These are phyloP conservation scores for Boletus vermiculosoides DNA, from an alignment of 768 basidiomycete genomes.

Conservation along the genomic window DNA sequence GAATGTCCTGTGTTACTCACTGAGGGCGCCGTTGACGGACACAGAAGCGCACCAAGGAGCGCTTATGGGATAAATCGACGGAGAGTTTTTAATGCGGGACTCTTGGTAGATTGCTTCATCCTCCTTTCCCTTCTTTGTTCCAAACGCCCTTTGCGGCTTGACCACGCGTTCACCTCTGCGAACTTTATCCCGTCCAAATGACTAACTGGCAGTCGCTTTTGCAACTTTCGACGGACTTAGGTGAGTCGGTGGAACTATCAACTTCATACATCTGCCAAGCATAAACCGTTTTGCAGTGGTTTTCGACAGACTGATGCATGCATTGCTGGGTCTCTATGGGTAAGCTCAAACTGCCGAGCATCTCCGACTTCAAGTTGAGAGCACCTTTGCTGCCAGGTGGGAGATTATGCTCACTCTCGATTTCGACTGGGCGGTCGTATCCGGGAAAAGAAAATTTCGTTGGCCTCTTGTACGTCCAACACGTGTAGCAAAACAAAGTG, in stretches of 20 bases:
- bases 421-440: slow-evolving; percentile 43
- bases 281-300: slow-evolving; percentile 26
- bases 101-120: not conserved
- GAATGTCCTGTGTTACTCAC: not conserved
- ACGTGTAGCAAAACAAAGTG: not conserved
- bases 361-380: not conserved
- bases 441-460: slow-evolving; percentile 41
- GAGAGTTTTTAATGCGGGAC: slow-evolving; percentile 13
- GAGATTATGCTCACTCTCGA: slow-evolving; percentile 41
- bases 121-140: not conserved
- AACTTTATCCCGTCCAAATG: slow-evolving; percentile 29
- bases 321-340: slow-evolving; percentile 46
- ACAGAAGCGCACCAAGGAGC: slow-evolving; percentile 11
- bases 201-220: slow-evolving; percentile 40
- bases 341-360: slow-evolving; percentile 22
- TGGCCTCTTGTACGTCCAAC: slow-evolving; percentile 45
- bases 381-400: slow-evolving; percentile 34
- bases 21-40: slow-evolving; percentile 11
- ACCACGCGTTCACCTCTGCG: not conserved
- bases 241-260: slow-evolving; percentile 26
- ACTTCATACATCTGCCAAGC: not conserved
- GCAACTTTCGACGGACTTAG: slow-evolving; percentile 36
- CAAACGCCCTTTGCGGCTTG: not conserved
- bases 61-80: slow-evolving; percentile 1
- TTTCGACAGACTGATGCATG: slow-evolving; percentile 43